phyloP scores from a whole-genome alignment of 257 asterid species.

The Thymus mandschuricus region DNA sequence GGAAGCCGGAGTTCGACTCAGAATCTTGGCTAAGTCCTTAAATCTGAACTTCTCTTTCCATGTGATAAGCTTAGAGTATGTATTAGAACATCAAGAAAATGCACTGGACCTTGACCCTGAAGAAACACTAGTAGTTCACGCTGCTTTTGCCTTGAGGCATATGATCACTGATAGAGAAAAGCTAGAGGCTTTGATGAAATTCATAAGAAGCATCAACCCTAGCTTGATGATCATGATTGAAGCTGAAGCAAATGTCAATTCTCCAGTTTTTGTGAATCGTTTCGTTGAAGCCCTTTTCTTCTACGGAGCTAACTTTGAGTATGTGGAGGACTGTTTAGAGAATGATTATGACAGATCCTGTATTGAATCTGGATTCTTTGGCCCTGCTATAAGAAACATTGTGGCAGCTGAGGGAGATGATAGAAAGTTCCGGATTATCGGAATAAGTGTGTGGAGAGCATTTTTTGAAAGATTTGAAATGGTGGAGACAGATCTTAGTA shows the following conservation, averaged over 20 bases:
- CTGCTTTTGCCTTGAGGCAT: constrained; percentile 14
- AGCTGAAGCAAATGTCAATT: constrained; percentile 49
- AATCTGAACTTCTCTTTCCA: constrained; percentile 26
- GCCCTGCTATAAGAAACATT: constrained; percentile 39
- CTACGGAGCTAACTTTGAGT: constrained; percentile 48
- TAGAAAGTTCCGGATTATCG: constrained; percentile 42
- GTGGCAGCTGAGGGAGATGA: constrained; percentile 50
- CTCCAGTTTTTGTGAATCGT: constrained; percentile 47
- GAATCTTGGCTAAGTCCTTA: constrained; percentile 26
- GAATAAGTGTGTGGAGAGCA: constrained; percentile 42
- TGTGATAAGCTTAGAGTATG: constrained; percentile 18
- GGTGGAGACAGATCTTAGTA: constrained; percentile 42
- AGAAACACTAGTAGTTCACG: constrained; percentile 28
- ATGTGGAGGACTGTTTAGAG: constrained; percentile 42
- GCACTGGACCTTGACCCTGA: constrained; percentile 20
- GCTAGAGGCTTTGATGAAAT: constrained; percentile 42
- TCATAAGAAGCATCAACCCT: constrained; percentile 41
- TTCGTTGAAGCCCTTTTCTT: constrained; percentile 50
- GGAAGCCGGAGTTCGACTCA: constrained; percentile 36
- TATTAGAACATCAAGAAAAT: background rate
- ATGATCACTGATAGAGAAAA: constrained; percentile 30
- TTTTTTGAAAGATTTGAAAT: constrained; percentile 43
- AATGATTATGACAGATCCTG: constrained; percentile 40
- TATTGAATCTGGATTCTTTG: constrained; percentile 33
- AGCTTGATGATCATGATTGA: constrained; percentile 42